A percentile compares a stretch with the other conserved stretches of the same genome.
These are phyloP conservation scores for Saprolegnia parasitica DNA, from an alignment of 352 stramenopile genomes.

Conservation along the genomic window DNA sequence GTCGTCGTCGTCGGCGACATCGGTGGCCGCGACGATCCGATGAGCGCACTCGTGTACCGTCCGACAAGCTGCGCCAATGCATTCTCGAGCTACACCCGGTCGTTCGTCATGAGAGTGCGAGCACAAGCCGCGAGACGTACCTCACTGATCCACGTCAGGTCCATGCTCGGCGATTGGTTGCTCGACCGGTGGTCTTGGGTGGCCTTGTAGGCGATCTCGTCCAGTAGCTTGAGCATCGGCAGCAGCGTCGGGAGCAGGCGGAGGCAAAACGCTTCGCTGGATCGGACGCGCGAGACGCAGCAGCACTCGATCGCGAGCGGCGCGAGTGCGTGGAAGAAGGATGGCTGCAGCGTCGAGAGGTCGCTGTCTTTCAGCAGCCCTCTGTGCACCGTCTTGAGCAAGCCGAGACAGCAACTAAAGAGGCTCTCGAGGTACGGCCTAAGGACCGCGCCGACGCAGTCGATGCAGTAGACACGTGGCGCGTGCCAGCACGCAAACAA, in stretches of 20 bases:
- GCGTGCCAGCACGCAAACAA: constrained; percentile 35
- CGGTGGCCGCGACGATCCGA: not conserved
- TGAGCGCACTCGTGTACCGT: constrained; percentile 7
- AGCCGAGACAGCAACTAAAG: constrained; percentile 33
- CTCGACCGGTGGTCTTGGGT: constrained; percentile 18
- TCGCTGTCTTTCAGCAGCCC: constrained; percentile 52
- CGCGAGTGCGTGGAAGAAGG: constrained; percentile 46
- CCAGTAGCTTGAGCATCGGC: constrained; percentile 51
- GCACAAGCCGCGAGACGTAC: not conserved
- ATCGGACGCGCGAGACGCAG: constrained; percentile 33
- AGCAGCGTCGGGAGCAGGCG: constrained; percentile 38
- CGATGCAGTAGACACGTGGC: not conserved
- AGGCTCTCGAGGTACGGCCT: constrained; percentile 42
- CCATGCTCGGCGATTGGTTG: constrained; percentile 36
- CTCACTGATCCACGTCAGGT: constrained; percentile 44
- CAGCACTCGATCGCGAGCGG: constrained; percentile 47
- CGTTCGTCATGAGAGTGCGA: not conserved
- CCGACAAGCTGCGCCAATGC: constrained; percentile 37
- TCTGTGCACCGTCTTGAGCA: constrained; percentile 51
- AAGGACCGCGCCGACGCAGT: constrained; percentile 34
- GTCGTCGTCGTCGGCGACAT: not conserved
- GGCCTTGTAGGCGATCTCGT: constrained; percentile 62
- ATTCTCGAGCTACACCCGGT: constrained; percentile 32
- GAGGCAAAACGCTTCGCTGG: constrained; percentile 35
- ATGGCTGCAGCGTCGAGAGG: constrained; percentile 45